Base-by-base conservation (phyloP, 2,329 filamentous ascomycete genomes). In the Catunica adiposa region DNA sequence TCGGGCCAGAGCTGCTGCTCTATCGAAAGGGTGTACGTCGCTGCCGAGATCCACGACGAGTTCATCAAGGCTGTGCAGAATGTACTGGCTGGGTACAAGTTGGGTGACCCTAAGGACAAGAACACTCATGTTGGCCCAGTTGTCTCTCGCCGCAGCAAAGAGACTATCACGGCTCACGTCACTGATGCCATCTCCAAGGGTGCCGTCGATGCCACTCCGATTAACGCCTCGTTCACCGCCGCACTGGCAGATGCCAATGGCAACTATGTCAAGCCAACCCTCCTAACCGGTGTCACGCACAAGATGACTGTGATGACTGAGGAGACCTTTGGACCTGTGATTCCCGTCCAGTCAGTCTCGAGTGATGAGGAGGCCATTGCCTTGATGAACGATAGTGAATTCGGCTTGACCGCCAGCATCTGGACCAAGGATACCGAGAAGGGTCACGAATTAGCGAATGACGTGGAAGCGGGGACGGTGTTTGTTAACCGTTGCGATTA, bases 1-100 rank as follows among this genome's bases (percentile, higher is more conserved):
- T 95, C 89, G 53, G 90, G 90, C n/a, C 90, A 97, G 73, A 94
- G 88, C 66, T 97, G 90, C 74, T 97, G 90, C 70, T 86, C 88
- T 23, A 75, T 97, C 55, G 90, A 97, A 71, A 78, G 90, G 34
- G 80, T 97, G 20, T 97, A 97, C 64, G 89, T 97, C 3, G 82
- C 92, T 63, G 84, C 86, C 64, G 82, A 79, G 62, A 79, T 97
- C 52, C 82, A 96, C 67, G 88, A 94, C 63, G 71, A 78, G 11
- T 96, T 97, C 63, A 75, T 96, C 53, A 74, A 79, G 53, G 86
- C 84, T 3, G 75, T 87, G 11, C 86, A 92, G 68, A 82, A 83
- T 56, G 87, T 95, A 6, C 76, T 97, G 61, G 76, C 77, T 66
- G 79, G 80, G 44, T 95, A 95, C 71, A 86, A 80, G 64, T 78